These are phyloP conservation scores for Tricholoma sp. DNA, from an alignment of 768 basidiomycete genomes.

Conservation along the genomic window DNA sequence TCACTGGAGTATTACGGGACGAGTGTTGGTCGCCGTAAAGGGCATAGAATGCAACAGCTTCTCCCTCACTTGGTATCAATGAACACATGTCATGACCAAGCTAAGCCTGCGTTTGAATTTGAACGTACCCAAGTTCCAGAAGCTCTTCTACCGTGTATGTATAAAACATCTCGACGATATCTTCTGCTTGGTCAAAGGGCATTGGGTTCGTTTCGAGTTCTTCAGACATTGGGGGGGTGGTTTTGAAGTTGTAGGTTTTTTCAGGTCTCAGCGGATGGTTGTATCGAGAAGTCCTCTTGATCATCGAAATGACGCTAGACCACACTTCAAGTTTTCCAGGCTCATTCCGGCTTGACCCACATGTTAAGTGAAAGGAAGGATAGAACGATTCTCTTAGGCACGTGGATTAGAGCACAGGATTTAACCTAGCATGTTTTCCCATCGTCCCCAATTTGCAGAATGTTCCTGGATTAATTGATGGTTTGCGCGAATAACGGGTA, in stretches of 20 bases:
- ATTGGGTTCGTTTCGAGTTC: neutral
- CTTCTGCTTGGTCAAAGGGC: neutral
- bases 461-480: neutral
- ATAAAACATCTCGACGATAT: neutral
- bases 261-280: neutral
- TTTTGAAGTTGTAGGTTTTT: neutral
- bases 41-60: conserved; percentile 1
- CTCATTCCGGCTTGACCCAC: neutral
- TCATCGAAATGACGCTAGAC: neutral
- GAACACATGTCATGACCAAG: neutral
- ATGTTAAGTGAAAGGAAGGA: neutral
- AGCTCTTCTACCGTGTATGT: neutral
- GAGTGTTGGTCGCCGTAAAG: neutral
- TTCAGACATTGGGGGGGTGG: neutral
- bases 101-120: neutral
- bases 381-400: neutral
- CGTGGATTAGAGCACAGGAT: neutral
- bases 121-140: neutral
- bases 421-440: neutral
- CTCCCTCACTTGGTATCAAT: neutral
- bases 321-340: neutral
- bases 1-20: neutral
- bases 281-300: neutral
- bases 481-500: neutral
- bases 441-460: neutral